Conservation (phyloP, 768 basidiomycete species). For the Russula abietina region DNA sequence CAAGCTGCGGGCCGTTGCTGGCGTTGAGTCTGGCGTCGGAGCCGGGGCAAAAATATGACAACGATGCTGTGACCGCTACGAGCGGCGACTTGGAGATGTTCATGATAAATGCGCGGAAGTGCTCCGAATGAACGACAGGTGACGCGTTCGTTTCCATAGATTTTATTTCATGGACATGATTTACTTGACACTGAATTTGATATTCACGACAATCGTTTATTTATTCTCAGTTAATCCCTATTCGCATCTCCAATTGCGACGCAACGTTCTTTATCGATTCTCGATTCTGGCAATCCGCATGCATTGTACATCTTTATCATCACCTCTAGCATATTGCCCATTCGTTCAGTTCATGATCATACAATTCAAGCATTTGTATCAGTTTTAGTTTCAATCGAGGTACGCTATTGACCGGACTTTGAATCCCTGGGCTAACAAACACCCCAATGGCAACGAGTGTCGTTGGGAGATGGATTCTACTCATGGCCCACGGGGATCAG, state of each 20-base stretch:
- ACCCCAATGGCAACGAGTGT: slow-evolving; percentile 64
- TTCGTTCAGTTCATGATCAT: slow-evolving; percentile 17
- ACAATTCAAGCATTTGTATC: slow-evolving; percentile 17
- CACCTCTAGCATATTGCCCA: slow-evolving; percentile 9
- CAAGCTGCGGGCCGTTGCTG: slow-evolving; percentile 21
- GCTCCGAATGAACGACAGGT: slow-evolving; percentile 9
- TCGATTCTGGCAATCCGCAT: slow-evolving; percentile 17
- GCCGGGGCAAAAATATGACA: neutral
- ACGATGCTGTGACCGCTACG: slow-evolving; percentile 5
- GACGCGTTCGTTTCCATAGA: slow-evolving; percentile 9
- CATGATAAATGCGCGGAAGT: slow-evolving; percentile 2
- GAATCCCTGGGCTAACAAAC: neutral
- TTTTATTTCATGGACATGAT: slow-evolving; percentile 1
- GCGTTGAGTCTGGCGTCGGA: neutral
- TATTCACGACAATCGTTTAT: slow-evolving; percentile 14
- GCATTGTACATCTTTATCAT: slow-evolving; percentile 24
- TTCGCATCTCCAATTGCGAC: slow-evolving; percentile 5
- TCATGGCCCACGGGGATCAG: slow-evolving; percentile 71
- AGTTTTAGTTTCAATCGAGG: neutral
- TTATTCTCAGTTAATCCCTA: slow-evolving; percentile 3
- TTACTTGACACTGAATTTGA: neutral
- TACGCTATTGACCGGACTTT: neutral
- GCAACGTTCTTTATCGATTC: slow-evolving; percentile 4
- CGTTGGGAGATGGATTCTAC: slow-evolving; percentile 91
- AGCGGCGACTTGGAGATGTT: slow-evolving; percentile 7